phyloP scores from a whole-genome alignment of 768 basidiomycete species.

The Stropharia rugosoannulata region DNA sequence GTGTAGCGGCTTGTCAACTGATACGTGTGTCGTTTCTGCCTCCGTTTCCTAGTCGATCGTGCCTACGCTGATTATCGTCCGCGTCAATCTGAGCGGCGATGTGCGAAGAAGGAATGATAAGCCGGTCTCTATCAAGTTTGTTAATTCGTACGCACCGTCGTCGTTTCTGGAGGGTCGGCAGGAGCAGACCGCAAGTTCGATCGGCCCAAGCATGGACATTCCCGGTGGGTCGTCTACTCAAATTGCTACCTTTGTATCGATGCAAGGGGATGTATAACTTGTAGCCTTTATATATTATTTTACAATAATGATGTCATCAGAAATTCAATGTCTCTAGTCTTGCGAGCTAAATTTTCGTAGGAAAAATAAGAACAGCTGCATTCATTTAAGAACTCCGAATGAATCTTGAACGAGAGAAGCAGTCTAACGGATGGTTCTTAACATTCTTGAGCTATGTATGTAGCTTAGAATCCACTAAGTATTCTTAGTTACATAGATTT shows the following conservation, averaged over 20 bases:
- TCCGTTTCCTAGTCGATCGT: constrained; percentile 2
- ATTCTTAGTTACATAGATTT: too few relatives aligned
- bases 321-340: too few relatives aligned
- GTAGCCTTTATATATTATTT: neutral
- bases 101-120: neutral
- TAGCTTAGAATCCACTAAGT: too few relatives aligned
- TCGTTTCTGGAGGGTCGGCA: neutral
- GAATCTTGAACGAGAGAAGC: too few relatives aligned
- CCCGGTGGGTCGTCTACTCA: neutral
- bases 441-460: too few relatives aligned
- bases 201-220: neutral
- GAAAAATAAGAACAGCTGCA: too few relatives aligned
- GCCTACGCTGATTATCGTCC: constrained; percentile 3
- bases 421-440: too few relatives aligned
- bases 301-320: too few relatives aligned
- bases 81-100: neutral
- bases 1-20: neutral
- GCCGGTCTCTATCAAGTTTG: neutral
- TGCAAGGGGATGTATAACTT: neutral
- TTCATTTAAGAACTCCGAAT: too few relatives aligned
- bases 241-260: neutral
- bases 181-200: too few relatives aligned
- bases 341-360: too few relatives aligned
- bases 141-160: neutral
- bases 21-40: neutral